Evolutionary conservation across 2,329 filamentous ascomycete genomes (phyloP).

Genomic region (Verticillium tricorpus): DNA sequence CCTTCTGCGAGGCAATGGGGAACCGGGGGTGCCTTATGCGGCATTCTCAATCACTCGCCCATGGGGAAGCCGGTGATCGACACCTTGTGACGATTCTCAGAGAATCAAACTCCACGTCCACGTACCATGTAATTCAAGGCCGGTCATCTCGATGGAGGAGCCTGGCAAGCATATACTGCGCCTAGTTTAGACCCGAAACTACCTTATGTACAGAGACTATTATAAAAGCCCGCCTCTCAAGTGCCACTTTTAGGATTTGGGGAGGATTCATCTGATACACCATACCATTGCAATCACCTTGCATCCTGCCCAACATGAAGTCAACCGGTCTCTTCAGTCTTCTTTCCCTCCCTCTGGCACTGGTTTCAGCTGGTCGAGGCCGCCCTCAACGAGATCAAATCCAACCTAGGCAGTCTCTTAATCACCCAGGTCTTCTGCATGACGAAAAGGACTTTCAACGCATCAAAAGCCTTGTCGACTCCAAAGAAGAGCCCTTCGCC

Average conservation of each 20-base stretch:
- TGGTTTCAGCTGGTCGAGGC: not conserved
- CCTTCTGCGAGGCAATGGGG: no score
- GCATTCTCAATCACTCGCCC: no score
- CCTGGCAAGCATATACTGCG: no score
- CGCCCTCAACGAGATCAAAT: not conserved
- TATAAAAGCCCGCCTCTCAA: not conserved
- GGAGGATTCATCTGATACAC: not conserved
- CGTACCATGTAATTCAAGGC: no score
- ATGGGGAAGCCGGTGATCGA: no score
- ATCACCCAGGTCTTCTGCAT: slow-evolving; percentile 21
- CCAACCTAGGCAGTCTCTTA: not conserved
- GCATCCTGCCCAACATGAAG: not conserved
- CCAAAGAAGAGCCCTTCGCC: slow-evolving; percentile 27
- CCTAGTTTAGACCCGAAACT: no score
- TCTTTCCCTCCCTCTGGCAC: not conserved
- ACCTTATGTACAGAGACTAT: not conserved
- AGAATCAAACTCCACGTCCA: no score
- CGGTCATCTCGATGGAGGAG: no score
- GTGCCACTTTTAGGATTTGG: not conserved
- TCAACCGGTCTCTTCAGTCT: not conserved
- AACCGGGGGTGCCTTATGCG: no score
- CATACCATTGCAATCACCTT: not conserved
- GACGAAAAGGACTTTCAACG: slow-evolving; percentile 31
- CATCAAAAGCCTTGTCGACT: slow-evolving; percentile 29
- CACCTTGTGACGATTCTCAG: no score